A percentile compares a stretch with the other conserved stretches of the same genome.
phyloP scores from a whole-genome alignment of 2,329 filamentous ascomycete species.

The Akanthomyces lecanii region DNA sequence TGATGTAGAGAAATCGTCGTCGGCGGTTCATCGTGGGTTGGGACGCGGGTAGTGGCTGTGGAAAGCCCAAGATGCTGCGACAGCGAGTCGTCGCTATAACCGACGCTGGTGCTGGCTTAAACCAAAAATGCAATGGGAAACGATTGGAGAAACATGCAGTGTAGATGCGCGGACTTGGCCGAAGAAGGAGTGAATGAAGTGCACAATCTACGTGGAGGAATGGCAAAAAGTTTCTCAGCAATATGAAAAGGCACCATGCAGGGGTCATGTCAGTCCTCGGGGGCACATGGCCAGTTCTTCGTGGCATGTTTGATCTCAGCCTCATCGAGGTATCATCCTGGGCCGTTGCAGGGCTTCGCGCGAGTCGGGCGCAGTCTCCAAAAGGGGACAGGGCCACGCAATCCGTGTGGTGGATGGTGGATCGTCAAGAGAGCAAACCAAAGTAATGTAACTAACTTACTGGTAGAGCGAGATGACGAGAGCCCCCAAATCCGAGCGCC shows the following conservation, averaged over 20 bases:
- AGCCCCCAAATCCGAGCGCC: background rate
- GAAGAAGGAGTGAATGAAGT: background rate
- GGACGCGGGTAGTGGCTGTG: background rate
- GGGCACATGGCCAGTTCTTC: background rate
- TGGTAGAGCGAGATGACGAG: background rate
- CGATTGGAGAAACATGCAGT: background rate
- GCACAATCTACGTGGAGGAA: background rate
- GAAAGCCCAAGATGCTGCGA: background rate
- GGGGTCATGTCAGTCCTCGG: background rate
- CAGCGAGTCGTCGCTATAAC: no score
- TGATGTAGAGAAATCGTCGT: conserved; percentile 1
- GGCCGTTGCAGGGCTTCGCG: background rate
- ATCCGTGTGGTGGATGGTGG: background rate
- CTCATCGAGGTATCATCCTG: conserved; percentile 10
- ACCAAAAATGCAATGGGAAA: background rate
- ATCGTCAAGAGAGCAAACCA: background rate
- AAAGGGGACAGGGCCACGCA: conserved; percentile 6
- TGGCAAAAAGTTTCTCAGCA: background rate
- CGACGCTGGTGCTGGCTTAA: background rate
- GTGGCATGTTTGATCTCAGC: conserved; percentile 10
- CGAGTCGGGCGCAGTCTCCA: background rate
- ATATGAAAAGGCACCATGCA: background rate
- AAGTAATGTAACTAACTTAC: background rate
- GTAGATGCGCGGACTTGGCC: background rate
- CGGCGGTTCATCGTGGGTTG: conserved; percentile 4